Evolutionary conservation across 2,329 filamentous ascomycete species (phyloP).

Genomic region (Fusarium concolor): DNA sequence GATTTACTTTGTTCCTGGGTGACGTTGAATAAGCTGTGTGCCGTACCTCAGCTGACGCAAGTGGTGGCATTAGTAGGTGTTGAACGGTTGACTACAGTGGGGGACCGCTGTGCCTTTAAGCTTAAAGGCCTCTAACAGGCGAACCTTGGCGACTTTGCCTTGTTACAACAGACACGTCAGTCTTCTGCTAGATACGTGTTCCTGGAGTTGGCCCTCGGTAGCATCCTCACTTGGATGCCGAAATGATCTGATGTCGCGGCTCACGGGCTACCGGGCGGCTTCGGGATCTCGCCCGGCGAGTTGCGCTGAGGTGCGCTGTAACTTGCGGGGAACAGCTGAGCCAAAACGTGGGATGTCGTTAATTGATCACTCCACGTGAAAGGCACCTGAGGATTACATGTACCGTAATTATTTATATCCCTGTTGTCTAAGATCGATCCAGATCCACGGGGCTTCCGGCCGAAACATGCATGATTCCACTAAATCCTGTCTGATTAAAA

Average conservation of each 20-base stretch:
- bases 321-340: slow-evolving; percentile 27
- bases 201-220: slow-evolving; percentile 39
- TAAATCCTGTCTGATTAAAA: neutral
- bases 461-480: too few relatives aligned
- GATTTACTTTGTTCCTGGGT: slow-evolving; percentile 1
- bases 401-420: neutral
- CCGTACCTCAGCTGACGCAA: slow-evolving; percentile 11
- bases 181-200: slow-evolving; percentile 18
- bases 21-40: slow-evolving; percentile 6
- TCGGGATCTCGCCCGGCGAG: slow-evolving; percentile 29
- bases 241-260: slow-evolving; percentile 34
- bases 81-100: slow-evolving; percentile 8
- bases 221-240: slow-evolving; percentile 5
- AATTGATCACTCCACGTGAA: neutral
- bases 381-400: neutral
- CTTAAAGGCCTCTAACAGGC: slow-evolving; percentile 20
- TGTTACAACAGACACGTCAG: slow-evolving; percentile 18
- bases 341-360: slow-evolving; percentile 4
- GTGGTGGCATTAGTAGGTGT: slow-evolving; percentile 21
- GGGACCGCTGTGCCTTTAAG: slow-evolving; percentile 36
- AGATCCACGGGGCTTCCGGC: slow-evolving; percentile 3
- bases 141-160: slow-evolving; percentile 4
- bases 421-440: neutral
- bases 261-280: slow-evolving; percentile 35
- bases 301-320: too few relatives aligned